Evolutionary conservation across 331 rosid genomes (phyloP).

Genomic region (Quercus lobata): DNA sequence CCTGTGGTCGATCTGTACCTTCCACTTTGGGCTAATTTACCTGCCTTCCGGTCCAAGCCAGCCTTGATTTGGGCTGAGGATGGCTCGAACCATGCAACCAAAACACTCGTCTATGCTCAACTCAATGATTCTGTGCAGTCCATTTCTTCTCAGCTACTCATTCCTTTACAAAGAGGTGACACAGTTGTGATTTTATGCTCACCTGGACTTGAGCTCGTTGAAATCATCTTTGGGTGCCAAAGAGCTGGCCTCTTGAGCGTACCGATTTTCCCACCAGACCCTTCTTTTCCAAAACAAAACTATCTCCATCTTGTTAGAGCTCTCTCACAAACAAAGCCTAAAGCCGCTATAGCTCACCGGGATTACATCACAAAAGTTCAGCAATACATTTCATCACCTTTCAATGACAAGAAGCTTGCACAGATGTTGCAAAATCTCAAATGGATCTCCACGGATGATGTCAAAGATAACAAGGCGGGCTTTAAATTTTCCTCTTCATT

Average conservation of each 20-base stretch:
- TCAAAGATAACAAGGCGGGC: slow-evolving; percentile 11
- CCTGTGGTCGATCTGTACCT: slow-evolving; percentile 78
- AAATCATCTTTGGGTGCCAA: slow-evolving; percentile 68
- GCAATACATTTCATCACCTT: slow-evolving; percentile 36
- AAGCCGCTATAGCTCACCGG: slow-evolving; percentile 71
- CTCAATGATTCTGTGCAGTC: slow-evolving; percentile 43
- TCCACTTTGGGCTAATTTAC: slow-evolving; percentile 61
- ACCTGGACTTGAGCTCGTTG: slow-evolving; percentile 61
- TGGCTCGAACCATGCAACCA: neutral
- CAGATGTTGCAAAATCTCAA: slow-evolving; percentile 27
- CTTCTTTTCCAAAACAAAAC: slow-evolving; percentile 35
- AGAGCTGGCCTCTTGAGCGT: slow-evolving; percentile 66
- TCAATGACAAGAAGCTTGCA: slow-evolving; percentile 26
- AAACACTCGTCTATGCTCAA: slow-evolving; percentile 36
- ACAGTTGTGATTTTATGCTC: slow-evolving; percentile 56
- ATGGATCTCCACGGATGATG: slow-evolving; percentile 51
- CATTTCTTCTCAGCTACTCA: slow-evolving; percentile 40
- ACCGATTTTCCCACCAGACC: slow-evolving; percentile 67
- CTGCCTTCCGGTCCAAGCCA: slow-evolving; percentile 59
- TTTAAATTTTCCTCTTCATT: neutral
- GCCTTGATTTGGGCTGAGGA: slow-evolving; percentile 74
- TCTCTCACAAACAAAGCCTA: slow-evolving; percentile 71
- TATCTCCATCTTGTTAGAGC: slow-evolving; percentile 49
- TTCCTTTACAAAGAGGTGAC: slow-evolving; percentile 44
- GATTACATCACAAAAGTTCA: slow-evolving; percentile 37